phyloP scores from a whole-genome alignment of 1,139 yeast species.

The Geotrichum candidum region DNA sequence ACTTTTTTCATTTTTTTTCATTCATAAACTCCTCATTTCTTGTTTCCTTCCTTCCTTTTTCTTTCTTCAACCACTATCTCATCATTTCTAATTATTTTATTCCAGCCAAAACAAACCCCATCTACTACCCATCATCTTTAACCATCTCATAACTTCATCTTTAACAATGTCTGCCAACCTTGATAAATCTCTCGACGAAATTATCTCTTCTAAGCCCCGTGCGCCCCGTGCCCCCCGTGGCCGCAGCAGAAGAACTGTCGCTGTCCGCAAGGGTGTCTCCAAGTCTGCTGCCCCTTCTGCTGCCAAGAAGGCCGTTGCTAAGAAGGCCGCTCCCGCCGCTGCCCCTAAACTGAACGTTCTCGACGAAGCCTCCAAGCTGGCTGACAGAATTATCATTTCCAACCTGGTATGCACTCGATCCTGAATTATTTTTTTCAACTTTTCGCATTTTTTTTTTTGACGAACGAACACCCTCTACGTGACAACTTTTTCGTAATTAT shows the following conservation, averaged over 20 bases:
- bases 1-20: background rate
- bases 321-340: conserved; percentile 18
- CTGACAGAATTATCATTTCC: conserved; percentile 35
- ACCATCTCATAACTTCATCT: conserved; percentile 16
- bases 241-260: conserved; percentile 17
- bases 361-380: conserved; percentile 27
- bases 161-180: conserved; percentile 57
- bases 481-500: background rate
- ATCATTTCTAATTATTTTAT: background rate
- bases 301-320: conserved; percentile 24
- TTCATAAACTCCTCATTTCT: background rate
- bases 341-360: conserved; percentile 23
- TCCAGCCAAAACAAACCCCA: conserved; percentile 2
- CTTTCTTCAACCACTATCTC: too few species aligned
- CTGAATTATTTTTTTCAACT: background rate
- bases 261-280: conserved; percentile 27
- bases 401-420: conserved; percentile 31
- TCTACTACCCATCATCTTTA: conserved; percentile 17
- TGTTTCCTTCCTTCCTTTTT: background rate
- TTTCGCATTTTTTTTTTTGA: background rate
- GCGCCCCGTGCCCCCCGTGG: conserved; percentile 39
- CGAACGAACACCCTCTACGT: background rate
- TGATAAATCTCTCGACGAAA: conserved; percentile 94
- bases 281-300: conserved; percentile 34
- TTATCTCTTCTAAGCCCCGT: conserved; percentile 63